phyloP scores from a whole-genome alignment of 768 basidiomycete species.

The Pisolithus tinctorius region DNA sequence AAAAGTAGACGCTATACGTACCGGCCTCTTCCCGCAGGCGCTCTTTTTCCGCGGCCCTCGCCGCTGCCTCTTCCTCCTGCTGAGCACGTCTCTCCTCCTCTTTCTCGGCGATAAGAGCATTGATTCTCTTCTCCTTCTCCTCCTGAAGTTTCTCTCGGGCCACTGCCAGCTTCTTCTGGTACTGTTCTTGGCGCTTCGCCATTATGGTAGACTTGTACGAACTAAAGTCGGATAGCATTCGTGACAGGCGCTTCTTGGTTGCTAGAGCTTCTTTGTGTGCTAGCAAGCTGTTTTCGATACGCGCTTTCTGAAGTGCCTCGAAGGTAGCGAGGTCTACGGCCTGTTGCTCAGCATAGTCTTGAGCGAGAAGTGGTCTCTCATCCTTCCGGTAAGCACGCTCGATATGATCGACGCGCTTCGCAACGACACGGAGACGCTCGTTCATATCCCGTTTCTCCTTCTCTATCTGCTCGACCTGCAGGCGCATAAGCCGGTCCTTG shows the following conservation, averaged over 20 bases:
- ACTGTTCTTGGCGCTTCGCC: slow-evolving; percentile 58
- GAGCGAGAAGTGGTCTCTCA: slow-evolving; percentile 75
- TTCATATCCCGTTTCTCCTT: slow-evolving; percentile 89
- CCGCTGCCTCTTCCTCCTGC: slow-evolving; percentile 20
- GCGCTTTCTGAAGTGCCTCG: slow-evolving; percentile 50
- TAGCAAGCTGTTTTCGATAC: slow-evolving; percentile 46
- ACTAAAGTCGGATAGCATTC: slow-evolving; percentile 69
- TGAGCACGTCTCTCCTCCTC: slow-evolving; percentile 35
- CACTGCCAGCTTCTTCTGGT: slow-evolving; percentile 46
- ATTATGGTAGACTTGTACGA: slow-evolving; percentile 47
- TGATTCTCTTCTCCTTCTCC: slow-evolving; percentile 72
- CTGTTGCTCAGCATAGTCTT: slow-evolving; percentile 87
- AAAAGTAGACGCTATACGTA: slow-evolving; percentile 24
- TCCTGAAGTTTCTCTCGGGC: slow-evolving; percentile 70
- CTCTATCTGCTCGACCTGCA: slow-evolving; percentile 93
- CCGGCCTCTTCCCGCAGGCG: slow-evolving; percentile 44
- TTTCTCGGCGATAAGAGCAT: slow-evolving; percentile 52
- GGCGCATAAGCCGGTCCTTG: slow-evolving; percentile 77
- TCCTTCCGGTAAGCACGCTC: slow-evolving; percentile 95
- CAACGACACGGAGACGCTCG: slow-evolving; percentile 72
- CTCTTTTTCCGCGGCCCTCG: slow-evolving; percentile 32
- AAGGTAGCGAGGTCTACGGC: slow-evolving; percentile 66
- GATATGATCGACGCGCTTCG: slow-evolving; percentile 90
- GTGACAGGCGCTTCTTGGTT: slow-evolving; percentile 65
- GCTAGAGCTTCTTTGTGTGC: slow-evolving; percentile 62